These are phyloP conservation scores for Phaffia rhodozyma DNA, from an alignment of 1,284 basidiomycete species.

Conservation along the genomic window DNA sequence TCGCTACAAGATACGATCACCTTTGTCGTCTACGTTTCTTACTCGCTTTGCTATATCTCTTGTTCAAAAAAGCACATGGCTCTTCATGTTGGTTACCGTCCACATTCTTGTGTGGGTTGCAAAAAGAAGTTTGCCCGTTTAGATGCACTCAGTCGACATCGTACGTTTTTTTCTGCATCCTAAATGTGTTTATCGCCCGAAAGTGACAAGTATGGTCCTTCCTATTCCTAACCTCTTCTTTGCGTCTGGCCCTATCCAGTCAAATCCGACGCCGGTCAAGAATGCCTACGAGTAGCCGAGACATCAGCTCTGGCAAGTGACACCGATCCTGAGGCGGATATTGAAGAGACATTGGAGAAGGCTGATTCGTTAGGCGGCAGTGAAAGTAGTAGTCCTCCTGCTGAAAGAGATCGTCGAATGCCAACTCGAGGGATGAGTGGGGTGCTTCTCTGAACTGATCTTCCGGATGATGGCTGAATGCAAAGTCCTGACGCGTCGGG, in stretches of 20 bases:
- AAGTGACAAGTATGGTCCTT: not conserved
- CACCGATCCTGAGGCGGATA: too few species aligned
- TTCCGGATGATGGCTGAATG: too few species aligned
- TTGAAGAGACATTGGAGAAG: too few species aligned
- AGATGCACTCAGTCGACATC: constrained; percentile 68
- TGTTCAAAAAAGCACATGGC: constrained; percentile 49
- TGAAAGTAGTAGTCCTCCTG: too few species aligned
- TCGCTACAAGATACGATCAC: constrained; percentile 22
- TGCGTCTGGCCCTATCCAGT: not conserved
- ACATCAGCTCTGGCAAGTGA: too few species aligned
- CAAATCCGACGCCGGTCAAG: constrained; percentile 14
- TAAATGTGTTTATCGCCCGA: not conserved
- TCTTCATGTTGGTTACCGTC: constrained; percentile 69
- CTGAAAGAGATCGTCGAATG: too few species aligned
- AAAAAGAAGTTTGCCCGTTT: constrained; percentile 87
- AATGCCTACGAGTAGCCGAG: constrained; percentile 8
- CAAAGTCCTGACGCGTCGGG: too few species aligned
- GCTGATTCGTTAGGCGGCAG: too few species aligned
- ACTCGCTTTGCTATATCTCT: constrained; percentile 30
- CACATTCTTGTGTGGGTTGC: constrained; percentile 81
- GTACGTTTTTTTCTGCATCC: constrained; percentile 43
- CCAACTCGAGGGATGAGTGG: too few species aligned
- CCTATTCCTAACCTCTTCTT: not conserved
- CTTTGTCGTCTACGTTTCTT: constrained; percentile 10
- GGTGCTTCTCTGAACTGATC: too few species aligned